Evolutionary conservation across 192 early-diverging fungal genomes (phyloP), one percentile per base, ranked within the genome.

Genomic region (Gamsiella multidivaricata): DNA sequence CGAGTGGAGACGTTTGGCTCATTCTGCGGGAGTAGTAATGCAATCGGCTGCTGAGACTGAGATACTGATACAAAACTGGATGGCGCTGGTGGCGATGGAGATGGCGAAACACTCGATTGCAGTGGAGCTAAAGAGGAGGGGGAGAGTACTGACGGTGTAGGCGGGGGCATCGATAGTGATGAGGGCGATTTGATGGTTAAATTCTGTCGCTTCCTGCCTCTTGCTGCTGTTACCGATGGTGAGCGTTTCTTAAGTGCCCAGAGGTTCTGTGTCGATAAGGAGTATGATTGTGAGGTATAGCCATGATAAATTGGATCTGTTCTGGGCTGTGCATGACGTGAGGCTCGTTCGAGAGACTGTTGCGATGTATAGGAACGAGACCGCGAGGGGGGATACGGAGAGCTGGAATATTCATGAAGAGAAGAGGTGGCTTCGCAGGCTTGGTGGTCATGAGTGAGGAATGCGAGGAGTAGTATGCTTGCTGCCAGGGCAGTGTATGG

Each of bases 21-120:
- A 50, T 68, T 62, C 26, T 76, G 58, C 18, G 72, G 65, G 6
- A 54, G 55, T n/a, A 74, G 6, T 7, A 51, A 8, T 10, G 34
- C 31, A 20, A 50, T 37, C 15, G 23, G 70, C 26, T 55, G 41
- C 41, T 11, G 54, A 14, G 23, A 10, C 20, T 36, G 49, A 12
- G 42, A 25, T 36, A 50, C 33, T n/a, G 41, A 26, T 20, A 26
- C 6, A 7, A 5, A 9, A 7, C 18, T 15, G 4, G 18, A 37
- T 37, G 54, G 54, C 12, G 22, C 12, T 22, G 39, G 9, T 5
- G 59, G 28, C 26, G 42, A n/a, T 18, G 25, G 26, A 32, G 54
- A 10, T 20, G 54, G n/a, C 9, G 46, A 15, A 20, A 20, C 5
- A 49, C 11, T 18, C 6, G 46, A 49, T 23, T 29, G 29, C 32